These are phyloP conservation scores for Fusarium nanum DNA, from an alignment of 2,329 filamentous ascomycete species.

Conservation along the genomic window DNA sequence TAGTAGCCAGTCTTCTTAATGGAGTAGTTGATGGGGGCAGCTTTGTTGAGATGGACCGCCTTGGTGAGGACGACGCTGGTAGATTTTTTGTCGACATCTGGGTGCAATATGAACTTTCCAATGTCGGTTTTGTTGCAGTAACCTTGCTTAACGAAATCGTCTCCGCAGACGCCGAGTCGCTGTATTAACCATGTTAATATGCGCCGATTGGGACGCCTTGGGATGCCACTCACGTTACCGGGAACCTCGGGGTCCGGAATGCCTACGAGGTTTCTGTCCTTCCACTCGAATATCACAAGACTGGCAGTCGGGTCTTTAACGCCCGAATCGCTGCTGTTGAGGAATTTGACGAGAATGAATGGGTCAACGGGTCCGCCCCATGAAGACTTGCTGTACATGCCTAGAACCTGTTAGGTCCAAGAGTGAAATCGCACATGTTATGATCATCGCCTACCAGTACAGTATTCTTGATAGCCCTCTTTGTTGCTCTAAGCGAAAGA, in stretches of 20 bases:
- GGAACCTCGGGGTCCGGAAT: conserved; percentile 67
- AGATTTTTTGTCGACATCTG: conserved; percentile 79
- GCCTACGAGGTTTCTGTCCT: conserved; percentile 83
- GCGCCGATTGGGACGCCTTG: not conserved
- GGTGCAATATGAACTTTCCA: conserved; percentile 84
- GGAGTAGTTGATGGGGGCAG: conserved; percentile 80
- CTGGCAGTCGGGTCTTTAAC: conserved; percentile 79
- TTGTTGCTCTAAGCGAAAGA: conserved; percentile 72
- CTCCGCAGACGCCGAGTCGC: conserved; percentile 75
- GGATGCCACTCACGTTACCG: conserved; percentile 59
- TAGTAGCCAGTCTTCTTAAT: conserved; percentile 96
- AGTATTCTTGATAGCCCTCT: conserved; percentile 82
- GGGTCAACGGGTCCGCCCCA: conserved; percentile 92
- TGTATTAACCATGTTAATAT: conserved; percentile 39
- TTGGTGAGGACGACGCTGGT: conserved; percentile 79
- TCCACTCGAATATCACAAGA: conserved; percentile 94
- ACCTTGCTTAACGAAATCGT: conserved; percentile 73
- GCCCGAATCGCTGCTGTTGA: conserved; percentile 67
- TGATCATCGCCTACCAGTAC: conserved; percentile 64
- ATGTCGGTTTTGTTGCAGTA: conserved; percentile 82
- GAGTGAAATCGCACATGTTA: not conserved
- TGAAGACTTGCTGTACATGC: conserved; percentile 91
- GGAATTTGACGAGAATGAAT: conserved; percentile 87
- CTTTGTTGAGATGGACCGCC: conserved; percentile 83
- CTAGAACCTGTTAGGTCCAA: conserved; percentile 52